Evolutionary conservation across 2,329 filamentous ascomycete genomes (phyloP).

Genomic region (Phyllosticta citriasiana): DNA sequence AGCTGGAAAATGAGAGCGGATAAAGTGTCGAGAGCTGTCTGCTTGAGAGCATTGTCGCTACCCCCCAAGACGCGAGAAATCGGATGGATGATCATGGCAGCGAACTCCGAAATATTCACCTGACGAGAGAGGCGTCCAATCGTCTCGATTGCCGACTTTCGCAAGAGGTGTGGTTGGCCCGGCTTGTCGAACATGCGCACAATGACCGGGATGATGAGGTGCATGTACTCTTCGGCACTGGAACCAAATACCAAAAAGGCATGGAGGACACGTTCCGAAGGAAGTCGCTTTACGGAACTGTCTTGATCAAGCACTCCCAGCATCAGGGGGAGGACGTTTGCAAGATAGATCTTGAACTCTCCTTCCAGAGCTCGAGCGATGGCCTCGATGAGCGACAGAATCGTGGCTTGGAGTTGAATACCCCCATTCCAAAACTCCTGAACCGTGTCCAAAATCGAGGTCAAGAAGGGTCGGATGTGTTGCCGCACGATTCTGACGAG

Average conservation of each 20-base stretch:
- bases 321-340: constrained; percentile 83
- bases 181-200: constrained; percentile 89
- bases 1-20: constrained; percentile 94
- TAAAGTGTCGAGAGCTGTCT: constrained; percentile 82
- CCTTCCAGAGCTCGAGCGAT: constrained; percentile 90
- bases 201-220: constrained; percentile 91
- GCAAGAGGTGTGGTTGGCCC: constrained; percentile 66
- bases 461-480: constrained; percentile 85
- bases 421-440: constrained; percentile 84
- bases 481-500: constrained; percentile 92
- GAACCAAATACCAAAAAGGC: constrained; percentile 93
- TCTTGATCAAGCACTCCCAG: constrained; percentile 88
- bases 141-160: constrained; percentile 86
- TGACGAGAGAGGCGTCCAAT: constrained; percentile 89
- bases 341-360: constrained; percentile 95
- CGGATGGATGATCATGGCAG: constrained; percentile 91
- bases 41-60: constrained; percentile 61
- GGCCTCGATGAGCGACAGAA: constrained; percentile 82
- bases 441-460: constrained; percentile 74
- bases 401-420: constrained; percentile 76
- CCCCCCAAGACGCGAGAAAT: constrained; percentile 71
- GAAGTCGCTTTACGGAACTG: constrained; percentile 59
- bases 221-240: constrained; percentile 98
- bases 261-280: constrained; percentile 84
- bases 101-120: constrained; percentile 95